These are phyloP conservation scores for Penicillium sp. DNA, from an alignment of 2,329 filamentous ascomycete species.

Conservation along the genomic window DNA sequence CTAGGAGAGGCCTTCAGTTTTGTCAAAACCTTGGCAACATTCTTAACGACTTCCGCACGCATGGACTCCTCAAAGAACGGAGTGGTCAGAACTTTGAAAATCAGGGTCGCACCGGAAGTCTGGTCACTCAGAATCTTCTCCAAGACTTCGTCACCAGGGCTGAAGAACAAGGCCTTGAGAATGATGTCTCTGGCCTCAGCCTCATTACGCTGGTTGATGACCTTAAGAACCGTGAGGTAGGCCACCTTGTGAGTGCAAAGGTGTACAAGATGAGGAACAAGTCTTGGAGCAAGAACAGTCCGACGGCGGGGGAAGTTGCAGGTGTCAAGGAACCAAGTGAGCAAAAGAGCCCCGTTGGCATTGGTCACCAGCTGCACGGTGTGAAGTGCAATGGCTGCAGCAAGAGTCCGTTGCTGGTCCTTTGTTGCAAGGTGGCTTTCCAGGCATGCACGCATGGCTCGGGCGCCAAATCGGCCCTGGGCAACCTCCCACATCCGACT, in stretches of 20 bases:
- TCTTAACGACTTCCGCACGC: slow-evolving; percentile 83
- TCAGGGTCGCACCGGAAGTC: slow-evolving; percentile 87
- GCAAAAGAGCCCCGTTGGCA: slow-evolving; percentile 85
- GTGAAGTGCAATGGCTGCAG: slow-evolving; percentile 91
- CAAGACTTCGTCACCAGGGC: slow-evolving; percentile 77
- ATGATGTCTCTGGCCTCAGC: slow-evolving; percentile 88
- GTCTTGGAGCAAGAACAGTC: slow-evolving; percentile 84
- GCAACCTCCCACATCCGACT: slow-evolving; percentile 89
- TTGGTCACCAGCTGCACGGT: slow-evolving; percentile 96
- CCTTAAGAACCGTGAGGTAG: slow-evolving; percentile 93
- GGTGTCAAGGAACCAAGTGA: slow-evolving; percentile 98
- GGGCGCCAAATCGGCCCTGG: slow-evolving; percentile 89
- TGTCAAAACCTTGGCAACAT: slow-evolving; percentile 82
- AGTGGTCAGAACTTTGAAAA: slow-evolving; percentile 97
- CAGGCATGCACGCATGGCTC: slow-evolving; percentile 93
- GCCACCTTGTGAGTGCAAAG: slow-evolving; percentile 98
- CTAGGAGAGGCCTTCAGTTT: slow-evolving; percentile 90
- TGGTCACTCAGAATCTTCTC: slow-evolving; percentile 91
- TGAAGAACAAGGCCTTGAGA: slow-evolving; percentile 89
- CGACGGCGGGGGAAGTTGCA: slow-evolving; percentile 92
- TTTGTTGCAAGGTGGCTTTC: slow-evolving; percentile 95
- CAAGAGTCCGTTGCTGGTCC: slow-evolving; percentile 92
- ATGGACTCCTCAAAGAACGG: slow-evolving; percentile 96
- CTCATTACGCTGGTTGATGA: slow-evolving; percentile 97
- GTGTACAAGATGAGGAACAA: slow-evolving; percentile 90